Base-by-base conservation (phyloP, 1,139 yeast species). In the Sugiyamaella pinicola region DNA sequence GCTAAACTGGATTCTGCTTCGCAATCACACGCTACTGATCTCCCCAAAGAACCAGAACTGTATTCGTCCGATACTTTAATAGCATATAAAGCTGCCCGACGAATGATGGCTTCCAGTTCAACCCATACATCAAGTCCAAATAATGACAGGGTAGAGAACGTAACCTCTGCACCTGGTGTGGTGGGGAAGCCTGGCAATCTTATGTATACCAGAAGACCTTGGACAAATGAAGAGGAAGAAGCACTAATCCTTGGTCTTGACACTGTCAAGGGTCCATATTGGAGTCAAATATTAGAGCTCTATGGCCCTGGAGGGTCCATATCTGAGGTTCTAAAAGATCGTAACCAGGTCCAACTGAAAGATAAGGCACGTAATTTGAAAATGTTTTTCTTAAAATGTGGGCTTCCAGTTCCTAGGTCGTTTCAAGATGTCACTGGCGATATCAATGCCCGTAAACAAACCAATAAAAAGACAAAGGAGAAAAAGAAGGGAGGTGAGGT, bases 281-380 rank as follows among this genome's bases (percentile, higher is more conserved):
- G 99, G 99, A 79, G 95, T 1, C 86, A 87, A 53, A 93, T 93
- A 52, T 71, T 90, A 46, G 96, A 88, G 63, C 73, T 86, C 22
- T 87, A 87, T 67, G 99, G 99, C 0, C 86, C 95, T 7, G 98
- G 97, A 7, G 99, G 99, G 3, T 80, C 85, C 45, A 78, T 87
- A 22, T 83, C 85, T 24, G 97, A 93, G 68, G 83, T 84, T 1
- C 76, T 93, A 61, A 91, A 88, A 68, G 87, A 89, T 65, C 77
- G 98, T 65, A 84, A 86, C 10, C 96, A 90, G 66, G 90, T 91
- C 10, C 98, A 91, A 68, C 76, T 93, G 55, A 93, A 93, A 67
- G 99, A 93, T 67, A 93, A 93, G 66, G 98, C 98, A 0, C 79
- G 98, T 60, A 93, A 93, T 66, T 86, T 96, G 88, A 93, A 91